Evolutionary conservation across 176 grass and related monocot genomes (phyloP), one percentile per base, ranked within the genome.

Genomic region (Ensete glaucum): DNA sequence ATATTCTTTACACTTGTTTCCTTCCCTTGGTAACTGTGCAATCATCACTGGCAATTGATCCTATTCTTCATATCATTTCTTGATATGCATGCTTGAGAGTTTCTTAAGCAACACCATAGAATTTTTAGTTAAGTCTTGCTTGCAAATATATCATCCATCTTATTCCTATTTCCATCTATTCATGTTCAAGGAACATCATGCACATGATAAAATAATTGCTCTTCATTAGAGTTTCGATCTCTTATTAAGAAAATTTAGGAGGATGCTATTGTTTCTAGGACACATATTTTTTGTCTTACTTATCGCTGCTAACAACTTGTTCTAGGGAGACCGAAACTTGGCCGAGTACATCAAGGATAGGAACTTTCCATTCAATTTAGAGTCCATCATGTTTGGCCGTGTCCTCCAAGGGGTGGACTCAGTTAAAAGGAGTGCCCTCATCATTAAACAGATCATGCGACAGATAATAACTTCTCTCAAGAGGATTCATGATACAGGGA

Each of bases 381-480:
- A 98, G 64, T 29, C 76, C 6, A 82, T 86, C 50, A 89, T 98
- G 95, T 98, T 98, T 79, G 95, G 95, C 23, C 77, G 90, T 13
- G 55, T 84, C 51, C 84, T 98, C 17, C 80, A 81, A 19, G 95
- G 88, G 13, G 72, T 55, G 1, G 80, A 88, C 86, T 68, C 88
- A 9, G 60, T 77, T 34, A 87, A 87, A 58, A 84, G 82, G 68
- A 89, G 53, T 49, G 86, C 86, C 25, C 82, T 98, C 53, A 89
- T 98, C 50, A 88, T 98, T 68, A 98, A 90, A 83, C 90, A 94
- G 80, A 86, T 94, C 62, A 94, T 94, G 95, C 78, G 95, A 4
- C 95, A 98, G 84, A 83, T 98, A 53, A 71, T 98, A 51, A 93
- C 95, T 43, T 98, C 95, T 8, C 83, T 98, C 64, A 89, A 87